Evolutionary conservation across 2,329 filamentous ascomycete species (phyloP), one percentile per base, ranked within the genome.

Genomic region (Metarhizium humberi): DNA sequence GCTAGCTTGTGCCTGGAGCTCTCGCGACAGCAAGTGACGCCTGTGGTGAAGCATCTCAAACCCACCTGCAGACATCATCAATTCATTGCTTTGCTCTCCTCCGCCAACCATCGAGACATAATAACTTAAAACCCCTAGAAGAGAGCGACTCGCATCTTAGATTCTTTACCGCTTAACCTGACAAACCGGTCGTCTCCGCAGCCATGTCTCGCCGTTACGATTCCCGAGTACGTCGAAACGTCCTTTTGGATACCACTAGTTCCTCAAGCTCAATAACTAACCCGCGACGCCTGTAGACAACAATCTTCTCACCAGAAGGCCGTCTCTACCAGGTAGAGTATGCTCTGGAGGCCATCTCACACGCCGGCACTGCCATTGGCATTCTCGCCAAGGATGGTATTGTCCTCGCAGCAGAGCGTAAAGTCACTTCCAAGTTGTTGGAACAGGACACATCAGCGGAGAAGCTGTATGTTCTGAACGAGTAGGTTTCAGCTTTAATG

Each of bases 271-370:
- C 46, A 50, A 32, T n/a, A 47, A 18, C 56, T 57, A 38, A 55
- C 34, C 13, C 34, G 4, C 50, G 25, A 29, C 10, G 3, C 50
- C 25, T 48, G 50, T 66, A 96, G 92, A 99, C 94, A 66, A 99
- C 94, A 71, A 99, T 99, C 82, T 99, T 99, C 85, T 99, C 94
- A 58, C 94, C 94, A 58, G 94, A 99, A 78, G 94, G 94, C 61
- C 92, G 94, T 69, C 84, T 99, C 59, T 99, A 99, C 75, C 94
- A 99, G 76, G 94, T 99, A 67, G 94, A 99, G 83, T 99, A 99
- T 81, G 95, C 94, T 30, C 84, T 99, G 53, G 94, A 99, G 75
- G 94, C 94, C 70, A 99, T 99, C 70, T 99, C 94, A 63, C 94
- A 99, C 68, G 94, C 94, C 63, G 94, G 94, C 65, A 99, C 94